Conservation (phyloP, 208 protist species). For the Crithidia bombi region DNA sequence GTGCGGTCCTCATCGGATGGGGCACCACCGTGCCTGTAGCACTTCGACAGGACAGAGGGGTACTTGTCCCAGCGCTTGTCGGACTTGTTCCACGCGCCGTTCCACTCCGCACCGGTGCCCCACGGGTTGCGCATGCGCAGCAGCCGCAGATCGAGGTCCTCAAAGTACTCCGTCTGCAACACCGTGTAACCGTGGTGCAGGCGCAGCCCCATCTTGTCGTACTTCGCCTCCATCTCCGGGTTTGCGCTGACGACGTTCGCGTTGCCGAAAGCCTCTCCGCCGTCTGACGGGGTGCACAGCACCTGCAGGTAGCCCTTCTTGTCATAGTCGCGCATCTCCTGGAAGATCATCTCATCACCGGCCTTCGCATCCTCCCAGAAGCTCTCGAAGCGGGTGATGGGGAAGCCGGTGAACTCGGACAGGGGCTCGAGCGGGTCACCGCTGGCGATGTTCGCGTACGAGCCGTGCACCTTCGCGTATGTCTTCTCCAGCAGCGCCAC, state of each 20-base stretch:
- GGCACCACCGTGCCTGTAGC: slow-evolving; percentile 4
- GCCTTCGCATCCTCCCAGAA: slow-evolving; percentile 42
- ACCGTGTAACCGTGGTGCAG: slow-evolving; percentile 51
- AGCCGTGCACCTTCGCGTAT: slow-evolving; percentile 84
- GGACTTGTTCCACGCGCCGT: slow-evolving; percentile 29
- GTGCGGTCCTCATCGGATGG: slow-evolving; percentile 28
- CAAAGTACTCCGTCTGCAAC: slow-evolving; percentile 18
- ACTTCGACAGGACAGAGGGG: slow-evolving; percentile 18
- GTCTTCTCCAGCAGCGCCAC: slow-evolving; percentile 84
- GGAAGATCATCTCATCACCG: background rate
- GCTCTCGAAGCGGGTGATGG: slow-evolving; percentile 51
- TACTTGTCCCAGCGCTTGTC: slow-evolving; percentile 21
- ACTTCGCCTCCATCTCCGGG: slow-evolving; percentile 27
- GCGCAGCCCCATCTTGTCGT: slow-evolving; percentile 30
- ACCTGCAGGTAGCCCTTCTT: slow-evolving; percentile 51
- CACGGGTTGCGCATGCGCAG: slow-evolving; percentile 60
- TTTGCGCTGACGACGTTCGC: slow-evolving; percentile 9
- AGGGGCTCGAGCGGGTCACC: slow-evolving; percentile 68
- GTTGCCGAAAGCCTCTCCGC: slow-evolving; percentile 33
- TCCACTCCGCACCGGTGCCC: slow-evolving; percentile 25
- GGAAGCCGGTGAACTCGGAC: slow-evolving; percentile 62
- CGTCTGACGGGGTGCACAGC: slow-evolving; percentile 55
- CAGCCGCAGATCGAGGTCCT: slow-evolving; percentile 21
- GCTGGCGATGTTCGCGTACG: slow-evolving; percentile 68
- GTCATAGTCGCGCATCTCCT: slow-evolving; percentile 6